Evolutionary conservation across 441 rosid genomes (phyloP).

Genomic region (Adansonia grandidieri): DNA sequence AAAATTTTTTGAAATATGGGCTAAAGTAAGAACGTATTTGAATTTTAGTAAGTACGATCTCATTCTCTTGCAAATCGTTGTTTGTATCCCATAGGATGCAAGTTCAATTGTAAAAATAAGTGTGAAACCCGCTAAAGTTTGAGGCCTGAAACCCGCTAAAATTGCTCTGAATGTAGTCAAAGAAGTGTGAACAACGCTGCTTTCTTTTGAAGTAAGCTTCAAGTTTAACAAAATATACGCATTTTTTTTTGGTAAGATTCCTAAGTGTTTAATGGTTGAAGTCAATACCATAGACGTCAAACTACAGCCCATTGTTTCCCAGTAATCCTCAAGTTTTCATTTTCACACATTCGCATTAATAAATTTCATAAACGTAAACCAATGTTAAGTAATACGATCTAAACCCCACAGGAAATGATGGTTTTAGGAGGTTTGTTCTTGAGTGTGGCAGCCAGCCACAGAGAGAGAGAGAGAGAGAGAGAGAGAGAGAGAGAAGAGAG

Average conservation of each 20-base stretch:
- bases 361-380: neutral
- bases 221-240: neutral
- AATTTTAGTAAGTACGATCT: too few relatives aligned
- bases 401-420: neutral
- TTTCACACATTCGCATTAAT: neutral
- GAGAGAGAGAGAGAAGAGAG: neutral
- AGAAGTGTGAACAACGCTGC: neutral
- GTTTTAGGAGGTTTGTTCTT: neutral
- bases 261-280: neutral
- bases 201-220: neutral
- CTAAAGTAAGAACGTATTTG: too few relatives aligned
- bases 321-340: neutral
- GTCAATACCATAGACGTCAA: neutral
- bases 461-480: neutral
- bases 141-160: too few relatives aligned
- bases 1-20: neutral
- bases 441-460: neutral
- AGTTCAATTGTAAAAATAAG: too few relatives aligned
- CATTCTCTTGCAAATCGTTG: too few relatives aligned
- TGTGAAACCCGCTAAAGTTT: too few relatives aligned
- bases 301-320: neutral
- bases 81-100: too few relatives aligned
- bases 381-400: neutral
- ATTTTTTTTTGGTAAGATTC: neutral
- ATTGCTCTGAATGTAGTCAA: neutral